These are phyloP conservation scores for Fusarium sp. DNA, from an alignment of 2,329 filamentous ascomycete species.

Conservation along the genomic window DNA sequence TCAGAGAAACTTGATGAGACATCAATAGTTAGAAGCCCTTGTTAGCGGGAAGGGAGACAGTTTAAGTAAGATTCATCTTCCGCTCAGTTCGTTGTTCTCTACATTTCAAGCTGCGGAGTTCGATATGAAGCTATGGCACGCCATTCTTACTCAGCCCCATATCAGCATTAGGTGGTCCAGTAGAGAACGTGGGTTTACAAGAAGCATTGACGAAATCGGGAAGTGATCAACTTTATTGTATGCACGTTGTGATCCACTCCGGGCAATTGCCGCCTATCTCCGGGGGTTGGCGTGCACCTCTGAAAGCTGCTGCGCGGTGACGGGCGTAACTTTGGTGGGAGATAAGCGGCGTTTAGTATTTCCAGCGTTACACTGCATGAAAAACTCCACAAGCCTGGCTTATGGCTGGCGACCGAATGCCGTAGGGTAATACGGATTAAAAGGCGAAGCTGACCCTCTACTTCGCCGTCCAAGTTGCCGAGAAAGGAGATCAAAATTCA, in stretches of 20 bases:
- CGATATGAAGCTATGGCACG: neutral
- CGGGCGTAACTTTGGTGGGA: neutral
- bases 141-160: neutral
- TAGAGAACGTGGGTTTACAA: neutral
- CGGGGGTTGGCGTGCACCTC: neutral
- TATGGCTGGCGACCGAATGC: neutral
- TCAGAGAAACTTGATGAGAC: neutral
- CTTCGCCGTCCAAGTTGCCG: neutral
- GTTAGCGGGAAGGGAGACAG: fast-evolving
- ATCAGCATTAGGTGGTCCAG: neutral
- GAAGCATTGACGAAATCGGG: neutral
- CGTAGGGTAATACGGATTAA: neutral
- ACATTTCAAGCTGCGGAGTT: neutral
- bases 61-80: neutral
- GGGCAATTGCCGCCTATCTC: neutral
- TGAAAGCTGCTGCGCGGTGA: neutral
- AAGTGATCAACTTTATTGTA: neutral
- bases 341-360: neutral
- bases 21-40: neutral
- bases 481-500: neutral
- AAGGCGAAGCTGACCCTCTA: neutral
- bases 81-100: neutral
- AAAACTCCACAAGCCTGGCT: no score
- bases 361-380: neutral
- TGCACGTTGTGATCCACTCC: neutral